These are phyloP conservation scores for Hygrophila difformis DNA, from an alignment of 257 asterid species.

Conservation along the genomic window DNA sequence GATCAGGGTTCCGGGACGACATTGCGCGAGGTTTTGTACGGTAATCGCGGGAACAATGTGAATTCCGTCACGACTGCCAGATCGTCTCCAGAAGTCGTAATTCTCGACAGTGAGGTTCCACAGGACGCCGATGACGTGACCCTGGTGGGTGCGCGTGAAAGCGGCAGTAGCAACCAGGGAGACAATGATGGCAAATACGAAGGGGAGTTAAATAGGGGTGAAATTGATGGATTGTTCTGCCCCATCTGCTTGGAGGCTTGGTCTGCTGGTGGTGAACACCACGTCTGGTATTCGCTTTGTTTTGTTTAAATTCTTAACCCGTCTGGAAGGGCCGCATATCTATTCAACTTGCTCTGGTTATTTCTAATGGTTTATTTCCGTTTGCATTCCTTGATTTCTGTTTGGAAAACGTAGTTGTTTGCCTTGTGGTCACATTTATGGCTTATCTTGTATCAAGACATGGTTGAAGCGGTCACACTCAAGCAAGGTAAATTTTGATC, in stretches of 20 bases:
- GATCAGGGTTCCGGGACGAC: slow-evolving; percentile 14
- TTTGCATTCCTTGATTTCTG: slow-evolving; percentile 9
- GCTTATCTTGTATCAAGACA: slow-evolving; percentile 72
- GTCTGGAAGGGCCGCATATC: not conserved
- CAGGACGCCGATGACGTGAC: slow-evolving; percentile 17
- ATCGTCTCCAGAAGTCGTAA: slow-evolving; percentile 20
- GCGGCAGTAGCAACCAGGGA: slow-evolving; percentile 13
- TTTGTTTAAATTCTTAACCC: not conserved
- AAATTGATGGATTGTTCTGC: slow-evolving; percentile 70
- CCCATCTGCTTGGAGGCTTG: slow-evolving; percentile 90
- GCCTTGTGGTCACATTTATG: slow-evolving; percentile 92
- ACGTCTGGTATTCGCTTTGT: slow-evolving; percentile 42
- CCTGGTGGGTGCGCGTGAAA: slow-evolving; percentile 14
- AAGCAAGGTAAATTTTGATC: slow-evolving; percentile 46
- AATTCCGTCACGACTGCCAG: slow-evolving; percentile 15
- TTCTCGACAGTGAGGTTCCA: slow-evolving; percentile 1
- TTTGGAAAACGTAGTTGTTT: slow-evolving; percentile 47
- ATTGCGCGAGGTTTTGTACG: slow-evolving; percentile 15
- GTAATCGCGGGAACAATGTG: slow-evolving; percentile 1
- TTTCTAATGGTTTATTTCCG: not conserved
- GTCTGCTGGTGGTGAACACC: slow-evolving; percentile 73
- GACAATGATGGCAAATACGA: slow-evolving; percentile 16
- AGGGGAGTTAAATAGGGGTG: slow-evolving; percentile 38
- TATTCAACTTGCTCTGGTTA: not conserved
- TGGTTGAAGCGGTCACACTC: slow-evolving; percentile 59